Percentiles rank a stretch among this genome's conserved stretches.
phyloP scores from a whole-genome alignment of 139 green algal species.

The Asterochloris sp. region DNA sequence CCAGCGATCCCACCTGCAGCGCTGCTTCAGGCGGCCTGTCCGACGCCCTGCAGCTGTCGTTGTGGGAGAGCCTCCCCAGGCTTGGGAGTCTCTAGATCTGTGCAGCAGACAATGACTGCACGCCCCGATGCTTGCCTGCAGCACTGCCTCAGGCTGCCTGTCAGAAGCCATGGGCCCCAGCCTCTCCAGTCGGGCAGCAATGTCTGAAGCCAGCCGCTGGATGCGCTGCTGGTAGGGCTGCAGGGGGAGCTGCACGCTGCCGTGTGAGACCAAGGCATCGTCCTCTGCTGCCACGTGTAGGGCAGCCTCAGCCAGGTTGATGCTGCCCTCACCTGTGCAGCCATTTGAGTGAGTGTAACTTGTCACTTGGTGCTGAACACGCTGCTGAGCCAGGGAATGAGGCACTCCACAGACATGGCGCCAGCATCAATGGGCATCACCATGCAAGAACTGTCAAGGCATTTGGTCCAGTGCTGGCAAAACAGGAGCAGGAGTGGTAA shows the following conservation, averaged over 20 bases:
- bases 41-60: too few relatives aligned
- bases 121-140: background rate
- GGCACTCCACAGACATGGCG: too few relatives aligned
- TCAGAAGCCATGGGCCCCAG: conserved; percentile 16
- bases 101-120: too few relatives aligned
- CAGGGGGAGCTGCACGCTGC: conserved; percentile 49
- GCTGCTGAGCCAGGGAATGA: too few relatives aligned
- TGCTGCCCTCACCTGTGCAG: conserved; percentile 33
- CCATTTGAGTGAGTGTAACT: background rate
- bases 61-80: too few relatives aligned
- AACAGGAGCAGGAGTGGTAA: too few relatives aligned
- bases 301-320: conserved; percentile 57
- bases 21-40: too few relatives aligned
- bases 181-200: conserved; percentile 16
- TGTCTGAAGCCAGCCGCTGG: conserved; percentile 25
- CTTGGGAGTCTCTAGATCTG: background rate
- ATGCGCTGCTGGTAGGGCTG: conserved; percentile 34
- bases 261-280: conserved; percentile 67
- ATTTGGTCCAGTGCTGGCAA: too few relatives aligned
- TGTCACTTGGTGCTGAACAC: too few relatives aligned
- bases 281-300: conserved; percentile 70
- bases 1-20: too few relatives aligned
- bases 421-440: too few relatives aligned
- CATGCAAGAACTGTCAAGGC: too few relatives aligned
- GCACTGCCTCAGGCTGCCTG: background rate